Evolutionary conservation across 2,329 filamentous ascomycete genomes (phyloP).

Genomic region (Fusarium sp.): DNA sequence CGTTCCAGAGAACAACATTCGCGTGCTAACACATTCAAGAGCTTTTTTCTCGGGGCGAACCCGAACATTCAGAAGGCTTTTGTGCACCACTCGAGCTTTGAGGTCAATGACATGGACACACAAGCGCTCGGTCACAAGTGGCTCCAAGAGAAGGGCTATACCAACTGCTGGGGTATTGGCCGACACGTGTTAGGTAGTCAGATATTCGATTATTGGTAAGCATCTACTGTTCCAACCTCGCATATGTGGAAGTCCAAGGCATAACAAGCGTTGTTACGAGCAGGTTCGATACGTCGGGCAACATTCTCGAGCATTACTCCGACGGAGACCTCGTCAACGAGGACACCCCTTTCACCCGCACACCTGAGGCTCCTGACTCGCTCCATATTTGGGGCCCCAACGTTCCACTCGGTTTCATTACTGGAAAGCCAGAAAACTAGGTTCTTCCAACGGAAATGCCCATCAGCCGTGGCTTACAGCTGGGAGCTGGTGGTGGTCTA

Average conservation of each 20-base stretch:
- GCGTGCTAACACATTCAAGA: not conserved
- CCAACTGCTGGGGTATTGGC: constrained; percentile 4
- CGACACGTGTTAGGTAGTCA: not conserved
- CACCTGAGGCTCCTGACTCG: not conserved
- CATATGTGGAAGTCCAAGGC: no score
- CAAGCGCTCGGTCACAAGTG: constrained; percentile 15
- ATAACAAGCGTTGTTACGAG: no score
- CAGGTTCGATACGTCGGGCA: not conserved
- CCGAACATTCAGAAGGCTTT: not conserved
- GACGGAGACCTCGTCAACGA: not conserved
- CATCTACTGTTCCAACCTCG: no score
- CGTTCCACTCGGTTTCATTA: not conserved
- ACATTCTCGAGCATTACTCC: not conserved
- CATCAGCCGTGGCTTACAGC: no score
- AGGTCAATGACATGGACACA: constrained; percentile 15
- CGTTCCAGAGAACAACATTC: no score
- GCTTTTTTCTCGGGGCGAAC: not conserved
- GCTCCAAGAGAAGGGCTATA: constrained; percentile 4
- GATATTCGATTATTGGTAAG: not conserved
- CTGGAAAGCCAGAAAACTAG: not conserved
- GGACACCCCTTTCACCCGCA: not conserved
- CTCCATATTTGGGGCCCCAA: not conserved
- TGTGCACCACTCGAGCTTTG: constrained; percentile 14
- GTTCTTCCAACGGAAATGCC: no score
- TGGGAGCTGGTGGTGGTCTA: no score